These are phyloP conservation scores for Diversispora epigaea DNA, from an alignment of 192 early-diverging fungal species.

Conservation along the genomic window DNA sequence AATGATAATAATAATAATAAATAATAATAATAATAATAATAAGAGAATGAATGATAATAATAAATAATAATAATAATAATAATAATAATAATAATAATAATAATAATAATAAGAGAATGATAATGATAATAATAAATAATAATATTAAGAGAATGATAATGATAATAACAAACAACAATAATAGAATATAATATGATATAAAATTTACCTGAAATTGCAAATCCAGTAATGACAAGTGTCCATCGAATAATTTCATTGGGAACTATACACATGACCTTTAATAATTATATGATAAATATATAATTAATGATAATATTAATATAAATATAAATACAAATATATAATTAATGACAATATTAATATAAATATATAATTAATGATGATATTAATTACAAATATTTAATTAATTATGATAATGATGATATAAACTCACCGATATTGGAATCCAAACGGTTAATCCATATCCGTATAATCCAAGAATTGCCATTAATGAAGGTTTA, in stretches of 20 bases:
- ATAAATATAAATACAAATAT: no score
- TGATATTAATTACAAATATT: not conserved
- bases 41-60: not conserved
- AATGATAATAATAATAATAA: not conserved
- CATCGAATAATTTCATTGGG: slow-evolving; percentile 82
- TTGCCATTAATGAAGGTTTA: slow-evolving; percentile 81
- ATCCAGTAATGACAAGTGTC: slow-evolving; percentile 74
- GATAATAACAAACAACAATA: slow-evolving; percentile 35
- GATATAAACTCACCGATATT: slow-evolving; percentile 60
- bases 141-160: not conserved
- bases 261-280: slow-evolving; percentile 75
- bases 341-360: slow-evolving; percentile 50
- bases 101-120: not conserved
- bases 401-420: not conserved
- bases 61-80: not conserved
- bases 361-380: slow-evolving; percentile 67
- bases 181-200: not conserved
- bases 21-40: not conserved
- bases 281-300: slow-evolving; percentile 58
- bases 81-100: no score
- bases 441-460: slow-evolving; percentile 92
- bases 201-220: slow-evolving; percentile 68
- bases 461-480: slow-evolving; percentile 89
- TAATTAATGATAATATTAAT: slow-evolving; percentile 42
- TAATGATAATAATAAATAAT: slow-evolving; percentile 1